A percentile compares a stretch with the other conserved stretches of the same genome.
These are phyloP conservation scores for Spathaspora hagerdaliae DNA, from an alignment of 805 yeast genomes.

Conservation along the genomic window DNA sequence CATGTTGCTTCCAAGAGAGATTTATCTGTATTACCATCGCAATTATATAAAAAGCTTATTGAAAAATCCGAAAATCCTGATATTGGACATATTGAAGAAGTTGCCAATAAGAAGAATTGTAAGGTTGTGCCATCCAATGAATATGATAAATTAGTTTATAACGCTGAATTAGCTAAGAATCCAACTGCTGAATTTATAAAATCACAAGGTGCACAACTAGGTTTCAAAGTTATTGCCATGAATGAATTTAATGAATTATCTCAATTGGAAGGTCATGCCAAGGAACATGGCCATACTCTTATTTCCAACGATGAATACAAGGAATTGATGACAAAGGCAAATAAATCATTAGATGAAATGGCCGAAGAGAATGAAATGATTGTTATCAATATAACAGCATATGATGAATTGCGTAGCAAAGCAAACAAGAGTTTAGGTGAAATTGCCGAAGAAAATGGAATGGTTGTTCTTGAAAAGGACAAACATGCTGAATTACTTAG, in stretches of 20 bases:
- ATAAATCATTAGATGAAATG: constrained; percentile 22
- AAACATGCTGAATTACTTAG: constrained; percentile 3
- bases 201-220: constrained; percentile 12
- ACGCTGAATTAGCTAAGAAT: constrained; percentile 11
- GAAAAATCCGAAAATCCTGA: constrained; percentile 23
- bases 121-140: constrained; percentile 11
- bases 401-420: constrained; percentile 8
- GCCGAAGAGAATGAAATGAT: constrained; percentile 15
- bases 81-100: constrained; percentile 16
- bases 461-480: constrained; percentile 1
- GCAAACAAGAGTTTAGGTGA: constrained; percentile 3
- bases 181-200: constrained; percentile 17
- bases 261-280: constrained; percentile 14
- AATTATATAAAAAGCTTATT: constrained; percentile 30
- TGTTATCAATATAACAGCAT: constrained; percentile 1
- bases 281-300: constrained; percentile 12
- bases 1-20: constrained; percentile 13
- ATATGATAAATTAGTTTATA: constrained; percentile 13
- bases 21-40: constrained; percentile 24
- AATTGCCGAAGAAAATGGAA: constrained; percentile 13
- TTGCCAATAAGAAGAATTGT: constrained; percentile 11
- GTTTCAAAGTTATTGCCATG: constrained; percentile 12
- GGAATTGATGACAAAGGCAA: constrained; percentile 12
- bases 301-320: constrained; percentile 14
- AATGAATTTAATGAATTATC: constrained; percentile 6